Evolutionary conservation across 805 yeast genomes (phyloP), one percentile per base, ranked within the genome.

Genomic region (Grigorovia yakushimaensis): DNA sequence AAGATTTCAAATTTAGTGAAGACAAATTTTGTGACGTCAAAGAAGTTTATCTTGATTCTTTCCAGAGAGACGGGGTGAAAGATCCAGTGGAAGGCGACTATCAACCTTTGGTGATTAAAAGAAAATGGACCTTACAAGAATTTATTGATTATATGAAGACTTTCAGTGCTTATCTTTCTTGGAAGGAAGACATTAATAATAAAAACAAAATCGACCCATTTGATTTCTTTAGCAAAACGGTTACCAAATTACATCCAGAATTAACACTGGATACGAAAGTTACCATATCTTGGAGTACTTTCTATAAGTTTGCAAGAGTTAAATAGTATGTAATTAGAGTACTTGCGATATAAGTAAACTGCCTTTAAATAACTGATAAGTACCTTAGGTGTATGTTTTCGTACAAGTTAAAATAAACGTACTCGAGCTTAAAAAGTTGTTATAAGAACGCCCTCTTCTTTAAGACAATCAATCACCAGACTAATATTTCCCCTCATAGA

Each of bases 121-220:
- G 47, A 59, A n/a, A 66, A 15, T 63, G 73, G 37, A 65, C 77
- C 0, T 49, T 87, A 35, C 60, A 54, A 4, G 77, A 70, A 5
- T 79, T 73, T 53, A 61, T 69, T 3, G 62, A 70, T 18, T 84
- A 86, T 60, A 58, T 82, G 21, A 64, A 69, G n/a, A 84, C 95
- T 0, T 82, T 81, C 74, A 82, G 93, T 57, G 74, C 85, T 1
- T 78, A 74, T 60, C 86, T 81, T 62, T 69, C 67, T 39, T 83
- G 79, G 76, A 64, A 66, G 43, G 65, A 66, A 18, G 64, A 61
- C 39, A 49, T 51, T 13, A 52, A 47, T 6, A 68, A 67, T 5
- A 54, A 62, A 1, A 65, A 69, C 39, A 62, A 73, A 13, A 64
- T 71, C 18, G 66, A 66, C 70, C 19, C 69, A 74, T 54, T 79